Percentiles rank a stretch among this genome's conserved stretches.
phyloP scores from a whole-genome alignment of 495 filamentous ascomycete genomes.

The Xylaria longipes region DNA sequence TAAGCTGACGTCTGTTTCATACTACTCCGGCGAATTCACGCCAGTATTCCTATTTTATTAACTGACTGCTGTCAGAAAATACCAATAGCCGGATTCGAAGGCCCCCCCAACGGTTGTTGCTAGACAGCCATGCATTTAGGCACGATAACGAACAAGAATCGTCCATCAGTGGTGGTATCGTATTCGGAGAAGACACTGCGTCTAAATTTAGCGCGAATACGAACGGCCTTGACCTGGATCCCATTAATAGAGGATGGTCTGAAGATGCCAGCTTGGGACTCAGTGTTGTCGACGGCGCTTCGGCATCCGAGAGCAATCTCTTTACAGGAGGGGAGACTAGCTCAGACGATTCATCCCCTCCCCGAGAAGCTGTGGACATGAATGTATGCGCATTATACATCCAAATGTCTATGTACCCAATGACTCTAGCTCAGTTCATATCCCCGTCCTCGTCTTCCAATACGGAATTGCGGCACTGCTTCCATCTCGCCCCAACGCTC shows the following conservation, averaged over 20 bases:
- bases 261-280: slow-evolving; percentile 42
- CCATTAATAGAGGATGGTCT: slow-evolving; percentile 36
- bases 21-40: neutral
- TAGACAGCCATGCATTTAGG: slow-evolving; percentile 33
- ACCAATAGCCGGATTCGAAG: neutral
- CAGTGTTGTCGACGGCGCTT: slow-evolving; percentile 41
- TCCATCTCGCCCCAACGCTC: slow-evolving; percentile 58
- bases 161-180: slow-evolving; percentile 32
- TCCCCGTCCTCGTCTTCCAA: slow-evolving; percentile 21
- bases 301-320: slow-evolving; percentile 52
- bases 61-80: slow-evolving; percentile 12
- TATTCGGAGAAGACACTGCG: slow-evolving; percentile 39
- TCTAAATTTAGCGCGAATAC: slow-evolving; percentile 2
- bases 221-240: neutral
- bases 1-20: slow-evolving; percentile 23
- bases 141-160: slow-evolving; percentile 20
- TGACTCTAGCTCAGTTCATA: slow-evolving; percentile 56
- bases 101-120: slow-evolving; percentile 30
- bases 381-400: slow-evolving; percentile 59
- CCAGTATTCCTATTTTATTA: neutral
- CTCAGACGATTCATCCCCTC: slow-evolving; percentile 43
- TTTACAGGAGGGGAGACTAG: slow-evolving; percentile 59
- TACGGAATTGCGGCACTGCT: slow-evolving; percentile 53
- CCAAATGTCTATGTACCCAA: slow-evolving; percentile 64
- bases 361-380: slow-evolving; percentile 38